Percentiles rank a stretch among this genome's conserved stretches.
These are phyloP conservation scores for Simplicillium aogashimaense DNA, from an alignment of 2,329 filamentous ascomycete species.

Conservation along the genomic window DNA sequence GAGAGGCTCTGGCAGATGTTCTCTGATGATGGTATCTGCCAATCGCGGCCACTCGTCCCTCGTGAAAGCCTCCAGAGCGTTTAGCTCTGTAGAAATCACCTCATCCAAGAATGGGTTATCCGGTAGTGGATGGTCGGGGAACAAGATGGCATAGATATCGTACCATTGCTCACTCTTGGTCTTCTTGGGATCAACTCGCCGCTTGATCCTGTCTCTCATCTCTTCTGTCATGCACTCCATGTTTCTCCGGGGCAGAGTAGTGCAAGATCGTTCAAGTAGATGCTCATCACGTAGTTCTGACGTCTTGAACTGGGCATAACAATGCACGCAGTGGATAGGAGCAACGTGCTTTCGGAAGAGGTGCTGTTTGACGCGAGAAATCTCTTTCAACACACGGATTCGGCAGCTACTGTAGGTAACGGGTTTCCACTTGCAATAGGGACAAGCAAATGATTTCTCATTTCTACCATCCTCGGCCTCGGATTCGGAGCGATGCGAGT, in stretches of 20 bases:
- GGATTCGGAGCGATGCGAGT: too few species aligned
- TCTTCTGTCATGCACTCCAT: not conserved
- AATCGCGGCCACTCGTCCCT: not conserved
- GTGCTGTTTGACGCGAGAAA: not conserved
- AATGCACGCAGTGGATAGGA: not conserved
- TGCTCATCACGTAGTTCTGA: not conserved
- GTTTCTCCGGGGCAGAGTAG: not conserved
- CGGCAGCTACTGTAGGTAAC: not conserved
- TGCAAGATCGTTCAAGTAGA: not conserved
- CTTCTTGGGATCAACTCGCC: not conserved
- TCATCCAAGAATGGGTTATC: not conserved
- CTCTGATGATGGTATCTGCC: too few species aligned
- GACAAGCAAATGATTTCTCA: not conserved
- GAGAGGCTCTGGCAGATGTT: too few species aligned
- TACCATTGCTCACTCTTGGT: not conserved
- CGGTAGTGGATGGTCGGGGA: not conserved
- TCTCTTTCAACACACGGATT: not conserved
- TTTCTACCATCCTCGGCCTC: too few species aligned
- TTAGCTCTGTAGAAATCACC: not conserved
- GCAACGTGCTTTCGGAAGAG: not conserved
- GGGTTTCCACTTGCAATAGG: not conserved
- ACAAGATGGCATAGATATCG: not conserved
- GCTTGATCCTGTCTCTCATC: not conserved
- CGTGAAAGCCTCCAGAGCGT: not conserved
- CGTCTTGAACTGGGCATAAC: not conserved